Evolutionary conservation across 176 grass and related monocot species (phyloP), one percentile per base, ranked within the genome.

Genomic region (Oryza punctata): DNA sequence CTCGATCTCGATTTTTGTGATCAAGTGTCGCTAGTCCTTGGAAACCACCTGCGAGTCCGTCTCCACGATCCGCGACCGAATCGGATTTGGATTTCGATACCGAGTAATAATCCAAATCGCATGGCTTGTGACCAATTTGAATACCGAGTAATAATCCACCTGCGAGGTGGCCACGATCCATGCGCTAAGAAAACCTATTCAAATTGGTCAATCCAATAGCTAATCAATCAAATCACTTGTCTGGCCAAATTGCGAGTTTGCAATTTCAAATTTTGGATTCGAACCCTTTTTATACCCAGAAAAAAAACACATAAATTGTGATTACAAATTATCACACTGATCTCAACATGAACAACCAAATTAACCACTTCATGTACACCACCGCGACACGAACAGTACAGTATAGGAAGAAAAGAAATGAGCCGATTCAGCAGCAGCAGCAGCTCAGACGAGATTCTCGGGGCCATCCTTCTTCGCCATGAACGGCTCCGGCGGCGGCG

Each of bases 401-500:
- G 8, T 21, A 57, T 19, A 12, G 2, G 21, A 26, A 52, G 54
- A 30, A 23, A 69, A 69, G 10, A 23, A 54, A 38, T 3, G 38
- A 49, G 13, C 23, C 2, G 26, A 49, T 12, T 70, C 19, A 64
- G 70, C 37, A 63, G 12, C 77, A 27, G 13, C 64, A 25, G 8
- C 35, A 26, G 21, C 33, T 91, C 82, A 96, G 33, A 93, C 86
- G 74, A 61, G 57, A 61, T 11, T 79, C 26, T 77, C 83, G 21
- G 81, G 29, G 6, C 78, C 89, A 7, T 82, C 46, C 16, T 88
- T 93, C 65, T 61, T 91, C 67, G 77, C 1, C 67, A 70, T 68
- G 75, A 75, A 67, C n/a, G 82, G 88, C 2, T 67, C 49, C 12
- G 86, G 32, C 73, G 61, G 41, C 14, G 64, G 61, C 1, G 70